Percentiles rank a stretch among this genome's conserved stretches.
phyloP scores from a whole-genome alignment of 177 flowering plant species.

The Vitis hybrid region DNA sequence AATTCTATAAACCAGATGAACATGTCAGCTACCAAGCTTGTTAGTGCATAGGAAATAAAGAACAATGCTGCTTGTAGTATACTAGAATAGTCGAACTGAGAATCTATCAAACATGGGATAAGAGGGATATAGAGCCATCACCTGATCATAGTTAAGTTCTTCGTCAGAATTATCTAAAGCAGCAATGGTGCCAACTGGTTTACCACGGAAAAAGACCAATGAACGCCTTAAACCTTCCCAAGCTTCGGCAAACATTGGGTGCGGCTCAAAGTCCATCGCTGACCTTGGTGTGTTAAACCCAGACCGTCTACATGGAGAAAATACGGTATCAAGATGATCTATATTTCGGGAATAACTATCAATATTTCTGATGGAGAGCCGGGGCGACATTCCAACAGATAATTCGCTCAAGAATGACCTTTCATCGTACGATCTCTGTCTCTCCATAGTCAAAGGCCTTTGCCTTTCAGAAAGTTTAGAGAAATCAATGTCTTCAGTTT shows the following conservation, averaged over 20 bases:
- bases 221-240: conserved; percentile 56
- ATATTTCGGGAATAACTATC: conserved; percentile 31
- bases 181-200: conserved; percentile 61
- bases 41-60: no score
- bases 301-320: conserved; percentile 35
- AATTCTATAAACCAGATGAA: no score
- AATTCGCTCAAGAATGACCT: conserved; percentile 49
- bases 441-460: conserved; percentile 51
- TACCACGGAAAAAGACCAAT: conserved; percentile 48
- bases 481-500: conserved; percentile 55
- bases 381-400: conserved; percentile 39
- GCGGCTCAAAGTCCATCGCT: conserved; percentile 24
- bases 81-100: no score
- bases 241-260: conserved; percentile 48
- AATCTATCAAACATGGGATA: neutral
- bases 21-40: no score
- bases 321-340: conserved; percentile 26
- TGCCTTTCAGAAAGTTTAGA: conserved; percentile 52
- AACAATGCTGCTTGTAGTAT: no score
- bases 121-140: conserved; percentile 4
- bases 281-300: conserved; percentile 42
- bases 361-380: conserved; percentile 20
- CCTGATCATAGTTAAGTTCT: conserved; percentile 61
- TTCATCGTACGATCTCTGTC: conserved; percentile 66
- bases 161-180: conserved; percentile 51